Conservation (phyloP, 2,329 filamentous ascomycete species). For the Ophiostoma ips region DNA sequence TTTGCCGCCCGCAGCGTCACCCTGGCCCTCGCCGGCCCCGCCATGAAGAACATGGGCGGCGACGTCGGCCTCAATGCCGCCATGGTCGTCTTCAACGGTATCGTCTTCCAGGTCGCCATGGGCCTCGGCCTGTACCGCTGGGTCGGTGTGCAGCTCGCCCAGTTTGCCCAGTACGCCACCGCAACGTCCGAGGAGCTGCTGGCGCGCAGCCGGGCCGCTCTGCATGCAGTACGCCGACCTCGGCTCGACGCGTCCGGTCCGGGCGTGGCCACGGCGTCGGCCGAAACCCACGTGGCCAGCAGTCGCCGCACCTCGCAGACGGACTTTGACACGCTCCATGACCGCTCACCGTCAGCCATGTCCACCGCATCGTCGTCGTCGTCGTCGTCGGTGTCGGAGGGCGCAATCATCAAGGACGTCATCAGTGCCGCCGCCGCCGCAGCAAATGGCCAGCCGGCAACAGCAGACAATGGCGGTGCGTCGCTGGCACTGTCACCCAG, state of each 20-base stretch:
- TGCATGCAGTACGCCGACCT: background rate
- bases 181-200: background rate
- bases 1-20: constrained; percentile 38
- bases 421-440: background rate
- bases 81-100: constrained; percentile 38
- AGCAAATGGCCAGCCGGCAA: background rate
- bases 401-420: background rate
- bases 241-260: background rate
- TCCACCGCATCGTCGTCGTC: background rate
- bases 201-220: background rate
- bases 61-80: constrained; percentile 34
- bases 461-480: background rate
- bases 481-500: background rate
- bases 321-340: background rate
- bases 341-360: background rate
- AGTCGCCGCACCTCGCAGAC: background rate
- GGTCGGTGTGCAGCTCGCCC: constrained; percentile 1
- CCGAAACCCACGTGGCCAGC: background rate
- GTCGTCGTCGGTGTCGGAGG: background rate
- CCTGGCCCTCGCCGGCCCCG: constrained; percentile 34
- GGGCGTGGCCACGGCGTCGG: background rate
- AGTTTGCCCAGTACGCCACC: background rate
- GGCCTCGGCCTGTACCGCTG: constrained; percentile 19
- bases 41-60: constrained; percentile 29
- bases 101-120: constrained; percentile 24